Base-by-base conservation (phyloP, 1,284 basidiomycete genomes). In the Sanghuangporus weigelae region DNA sequence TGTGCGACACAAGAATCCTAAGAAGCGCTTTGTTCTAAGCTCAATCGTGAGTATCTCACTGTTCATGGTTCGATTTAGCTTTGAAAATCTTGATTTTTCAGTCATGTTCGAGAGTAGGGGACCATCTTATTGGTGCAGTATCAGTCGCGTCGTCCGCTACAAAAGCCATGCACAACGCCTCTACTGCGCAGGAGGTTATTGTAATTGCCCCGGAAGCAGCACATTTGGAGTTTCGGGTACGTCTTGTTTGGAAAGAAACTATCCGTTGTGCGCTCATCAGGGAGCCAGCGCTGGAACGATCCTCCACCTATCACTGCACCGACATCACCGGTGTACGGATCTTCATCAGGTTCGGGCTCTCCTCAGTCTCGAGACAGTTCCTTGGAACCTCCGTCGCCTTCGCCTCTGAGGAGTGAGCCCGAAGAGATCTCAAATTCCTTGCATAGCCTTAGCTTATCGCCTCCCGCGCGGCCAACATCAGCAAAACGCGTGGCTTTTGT, bases 151-250 rank as follows among this genome's bases (percentile, higher is more conserved):
- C 81, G 44, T 85, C 86, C 7, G 84, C 86, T 1, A 82, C 84
- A 14, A 88, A 89, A 70, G 84, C 87, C 0, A 79, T 91, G 70
- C 87, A 90, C 69, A 90, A 86, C 68, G 86, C 86, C 8, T 89
- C 89, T 7, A 91, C 89, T 0, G 89, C 89, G 0, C 87, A 89
- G 73, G 89, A 91, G 74, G 84, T 91, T 66, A 83, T 83, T 21
- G 82, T 91, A 48, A 82, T 91, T 59, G 84, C 87, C 1, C 86
- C 87, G 5, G 79, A 77, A 16, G 85, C 88, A 2, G 75, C 78
- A 31, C 82, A 87, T 69, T 86, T 90, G 64, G 82, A 89, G 70
- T 86, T 88, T 71, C 79, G 85, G 67, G 89, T 90, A 70, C 70
- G 82, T 70, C 8, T 14, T 14, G 1, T 21, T 38, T 39, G 36